A percentile compares a stretch with the other conserved stretches of the same genome.
Conservation (phyloP, 2,329 filamentous ascomycete genomes). For the Hypoxylon sp. region DNA sequence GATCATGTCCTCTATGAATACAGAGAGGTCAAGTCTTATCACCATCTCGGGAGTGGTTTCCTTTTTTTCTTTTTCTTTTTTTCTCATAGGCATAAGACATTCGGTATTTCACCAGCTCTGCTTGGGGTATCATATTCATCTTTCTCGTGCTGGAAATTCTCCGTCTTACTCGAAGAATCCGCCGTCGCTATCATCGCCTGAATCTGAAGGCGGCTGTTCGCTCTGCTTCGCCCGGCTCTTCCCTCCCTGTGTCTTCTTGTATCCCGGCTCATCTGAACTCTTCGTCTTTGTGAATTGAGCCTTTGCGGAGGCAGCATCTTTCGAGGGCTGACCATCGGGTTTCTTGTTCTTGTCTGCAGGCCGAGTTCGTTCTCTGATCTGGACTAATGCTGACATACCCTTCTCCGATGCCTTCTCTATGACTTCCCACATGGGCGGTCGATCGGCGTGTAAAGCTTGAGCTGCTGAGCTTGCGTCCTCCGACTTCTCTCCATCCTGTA, state of each 20-base stretch:
- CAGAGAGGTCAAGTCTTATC: too few relatives aligned
- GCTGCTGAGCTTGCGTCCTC: slow-evolving; percentile 51
- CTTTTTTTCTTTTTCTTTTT: too few relatives aligned
- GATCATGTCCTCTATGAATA: too few relatives aligned
- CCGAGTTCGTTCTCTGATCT: slow-evolving; percentile 43
- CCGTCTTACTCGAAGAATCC: slow-evolving; percentile 63
- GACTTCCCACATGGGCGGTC: slow-evolving; percentile 70
- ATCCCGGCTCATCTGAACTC: slow-evolving; percentile 15
- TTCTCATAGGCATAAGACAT: background rate
- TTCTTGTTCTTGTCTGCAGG: slow-evolving; percentile 18
- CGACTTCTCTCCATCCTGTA: slow-evolving; percentile 51
- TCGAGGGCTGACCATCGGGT: slow-evolving; percentile 16
- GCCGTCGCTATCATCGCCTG: slow-evolving; percentile 56
- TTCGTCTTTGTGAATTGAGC: slow-evolving; percentile 24
- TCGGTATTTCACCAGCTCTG: slow-evolving; percentile 8
- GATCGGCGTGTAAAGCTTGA: slow-evolving; percentile 54
- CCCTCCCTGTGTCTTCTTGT: slow-evolving; percentile 21
- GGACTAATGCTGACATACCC: slow-evolving; percentile 37
- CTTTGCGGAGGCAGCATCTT: slow-evolving; percentile 20
- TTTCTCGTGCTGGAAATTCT: slow-evolving; percentile 7
- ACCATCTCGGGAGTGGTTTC: too few relatives aligned
- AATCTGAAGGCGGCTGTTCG: slow-evolving; percentile 46
- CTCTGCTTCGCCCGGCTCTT: slow-evolving; percentile 48
- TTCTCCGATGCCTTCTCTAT: slow-evolving; percentile 68
- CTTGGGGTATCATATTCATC: slow-evolving; percentile 37